phyloP scores from a whole-genome alignment of 2,329 filamentous ascomycete species.

The Cladosporium sp. region DNA sequence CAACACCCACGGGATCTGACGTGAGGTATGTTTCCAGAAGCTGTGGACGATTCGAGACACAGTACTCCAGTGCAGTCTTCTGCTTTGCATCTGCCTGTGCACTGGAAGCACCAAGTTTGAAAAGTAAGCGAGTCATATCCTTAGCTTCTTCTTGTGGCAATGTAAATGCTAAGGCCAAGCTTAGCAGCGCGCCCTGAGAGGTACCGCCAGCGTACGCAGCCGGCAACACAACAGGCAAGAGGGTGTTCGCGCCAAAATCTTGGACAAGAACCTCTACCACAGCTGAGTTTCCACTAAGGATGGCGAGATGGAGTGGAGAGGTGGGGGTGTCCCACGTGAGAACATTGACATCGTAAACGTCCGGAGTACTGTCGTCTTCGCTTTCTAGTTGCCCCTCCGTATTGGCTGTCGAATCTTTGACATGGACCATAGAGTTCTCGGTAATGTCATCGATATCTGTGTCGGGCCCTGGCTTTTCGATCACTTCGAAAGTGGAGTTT shows the following conservation, averaged over 20 bases:
- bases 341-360: conserved; percentile 74
- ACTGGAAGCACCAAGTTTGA: conserved; percentile 67
- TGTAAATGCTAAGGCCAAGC: conserved; percentile 62
- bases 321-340: conserved; percentile 74
- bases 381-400: conserved; percentile 34
- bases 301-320: conserved; percentile 74
- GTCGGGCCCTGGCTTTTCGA: conserved; percentile 41
- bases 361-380: conserved; percentile 63
- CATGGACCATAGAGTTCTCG: conserved; percentile 72
- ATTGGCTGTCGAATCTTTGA: conserved; percentile 36
- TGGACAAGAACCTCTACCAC: conserved; percentile 64
- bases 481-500: conserved; percentile 39
- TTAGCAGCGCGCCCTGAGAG: conserved; percentile 55
- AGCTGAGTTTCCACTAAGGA: conserved; percentile 65
- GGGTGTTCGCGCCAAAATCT: conserved; percentile 71
- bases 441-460: conserved; percentile 34
- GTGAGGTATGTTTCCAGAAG: conserved; percentile 43
- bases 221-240: conserved; percentile 67
- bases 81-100: conserved; percentile 66
- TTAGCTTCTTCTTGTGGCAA: conserved; percentile 61
- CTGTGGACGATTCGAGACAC: conserved; percentile 51
- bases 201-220: conserved; percentile 39
- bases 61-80: conserved; percentile 63
- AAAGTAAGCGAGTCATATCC: conserved; percentile 60
- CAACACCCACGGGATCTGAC: conserved; percentile 57